Conservation (phyloP, 768 basidiomycete species). For the Suillus sp. region DNA sequence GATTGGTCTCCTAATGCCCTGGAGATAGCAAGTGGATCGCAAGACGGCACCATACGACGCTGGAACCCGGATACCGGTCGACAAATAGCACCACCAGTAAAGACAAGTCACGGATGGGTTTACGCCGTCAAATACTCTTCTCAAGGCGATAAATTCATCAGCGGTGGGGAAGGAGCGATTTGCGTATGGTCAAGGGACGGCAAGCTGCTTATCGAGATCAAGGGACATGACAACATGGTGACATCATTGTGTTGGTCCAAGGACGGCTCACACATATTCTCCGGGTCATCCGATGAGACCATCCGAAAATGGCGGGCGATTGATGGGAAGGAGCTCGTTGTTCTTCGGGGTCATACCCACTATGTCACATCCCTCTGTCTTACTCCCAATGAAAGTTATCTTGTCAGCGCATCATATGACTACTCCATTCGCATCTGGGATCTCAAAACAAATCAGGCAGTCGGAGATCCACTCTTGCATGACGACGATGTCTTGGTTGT, state of each 20-base stretch:
- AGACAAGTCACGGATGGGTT: not conserved
- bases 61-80: slow-evolving; percentile 16
- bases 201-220: not conserved
- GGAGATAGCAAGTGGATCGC: slow-evolving; percentile 16
- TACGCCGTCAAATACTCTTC: not conserved
- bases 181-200: too few species aligned
- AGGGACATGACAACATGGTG: not conserved
- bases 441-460: not conserved
- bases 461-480: slow-evolving; percentile 59
- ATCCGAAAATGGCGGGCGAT: not conserved
- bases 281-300: not conserved
- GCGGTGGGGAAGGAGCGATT: too few species aligned
- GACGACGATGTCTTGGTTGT: slow-evolving; percentile 77
- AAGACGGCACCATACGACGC: not conserved
- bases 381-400: not conserved
- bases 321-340: not conserved
- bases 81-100: not conserved
- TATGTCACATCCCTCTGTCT: not conserved
- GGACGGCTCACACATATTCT: not conserved
- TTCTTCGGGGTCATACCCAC: not conserved
- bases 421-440: not conserved
- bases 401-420: not conserved
- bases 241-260: not conserved
- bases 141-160: too few species aligned
- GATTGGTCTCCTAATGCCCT: slow-evolving; percentile 20